phyloP scores from a whole-genome alignment of 345 rosid species.

The Murraya paniculata region DNA sequence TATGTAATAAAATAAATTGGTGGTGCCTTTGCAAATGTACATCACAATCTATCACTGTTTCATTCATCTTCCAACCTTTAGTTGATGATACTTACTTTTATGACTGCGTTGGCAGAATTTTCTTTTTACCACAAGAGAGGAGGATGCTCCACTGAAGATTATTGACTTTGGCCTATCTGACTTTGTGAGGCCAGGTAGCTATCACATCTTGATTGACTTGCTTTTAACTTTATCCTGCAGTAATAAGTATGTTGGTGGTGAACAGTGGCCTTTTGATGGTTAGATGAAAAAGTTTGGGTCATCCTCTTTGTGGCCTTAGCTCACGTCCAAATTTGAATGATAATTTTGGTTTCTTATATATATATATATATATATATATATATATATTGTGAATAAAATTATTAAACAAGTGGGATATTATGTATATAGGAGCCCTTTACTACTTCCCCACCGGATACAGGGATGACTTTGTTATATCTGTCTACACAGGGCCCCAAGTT shows the following conservation, averaged over 20 bases:
- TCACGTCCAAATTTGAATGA: neutral
- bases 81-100: conserved; percentile 1
- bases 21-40: neutral
- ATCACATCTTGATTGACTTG: conserved; percentile 5
- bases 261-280: neutral
- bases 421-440: neutral
- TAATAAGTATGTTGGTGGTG: no score
- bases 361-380: neutral
- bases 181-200: conserved; percentile 68
- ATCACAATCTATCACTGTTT: neutral
- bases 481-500: neutral
- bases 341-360: neutral
- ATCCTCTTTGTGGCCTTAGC: neutral
- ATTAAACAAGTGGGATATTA: neutral
- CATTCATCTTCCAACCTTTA: neutral
- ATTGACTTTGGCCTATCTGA: conserved; percentile 97
- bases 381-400: neutral
- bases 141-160: conserved; percentile 80
- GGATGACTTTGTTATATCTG: neutral
- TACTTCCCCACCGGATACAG: neutral
- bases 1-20: neutral
- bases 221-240: neutral
- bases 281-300: neutral
- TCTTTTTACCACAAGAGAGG: conserved; percentile 74
- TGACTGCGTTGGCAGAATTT: conserved; percentile 61